phyloP scores from a whole-genome alignment of 2,329 filamentous ascomycete species.

The Exophiala sp. region DNA sequence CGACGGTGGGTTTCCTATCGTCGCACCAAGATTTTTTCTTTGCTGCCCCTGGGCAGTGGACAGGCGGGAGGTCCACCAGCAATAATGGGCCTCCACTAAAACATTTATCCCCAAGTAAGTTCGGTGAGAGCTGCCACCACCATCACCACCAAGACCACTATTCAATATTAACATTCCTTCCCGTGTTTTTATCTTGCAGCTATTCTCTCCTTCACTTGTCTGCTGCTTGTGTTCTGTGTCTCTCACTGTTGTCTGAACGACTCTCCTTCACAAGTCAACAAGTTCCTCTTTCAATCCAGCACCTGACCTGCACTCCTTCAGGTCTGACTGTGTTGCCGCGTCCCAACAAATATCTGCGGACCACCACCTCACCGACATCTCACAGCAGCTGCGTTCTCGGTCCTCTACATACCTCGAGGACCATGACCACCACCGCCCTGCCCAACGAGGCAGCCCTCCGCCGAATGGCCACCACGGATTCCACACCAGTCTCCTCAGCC shows the following conservation, averaged over 20 bases:
- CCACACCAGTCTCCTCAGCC: slow-evolving; percentile 54
- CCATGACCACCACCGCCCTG: slow-evolving; percentile 51
- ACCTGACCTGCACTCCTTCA: background rate
- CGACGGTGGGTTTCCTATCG: background rate
- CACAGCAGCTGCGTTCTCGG: background rate
- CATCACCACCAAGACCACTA: too few species aligned
- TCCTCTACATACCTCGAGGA: background rate
- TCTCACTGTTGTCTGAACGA: background rate
- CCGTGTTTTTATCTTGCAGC: background rate
- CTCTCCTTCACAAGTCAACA: too few species aligned
- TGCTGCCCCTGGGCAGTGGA: background rate
- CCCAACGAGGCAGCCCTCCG: slow-evolving; percentile 48
- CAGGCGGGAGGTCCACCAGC: too few species aligned
- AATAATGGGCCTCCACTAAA: background rate
- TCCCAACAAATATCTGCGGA: background rate
- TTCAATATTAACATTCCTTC: background rate
- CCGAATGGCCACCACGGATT: slow-evolving; percentile 53
- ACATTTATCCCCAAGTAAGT: too few species aligned
- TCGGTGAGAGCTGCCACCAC: too few species aligned
- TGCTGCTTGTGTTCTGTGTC: background rate
- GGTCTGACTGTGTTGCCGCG: background rate
- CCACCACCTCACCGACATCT: background rate
- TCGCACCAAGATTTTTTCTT: slow-evolving; percentile 10
- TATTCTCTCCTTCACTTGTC: background rate
- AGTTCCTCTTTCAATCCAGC: background rate